Evolutionary conservation across 805 yeast species (phyloP).

Genomic region (Saitoella complicata): DNA sequence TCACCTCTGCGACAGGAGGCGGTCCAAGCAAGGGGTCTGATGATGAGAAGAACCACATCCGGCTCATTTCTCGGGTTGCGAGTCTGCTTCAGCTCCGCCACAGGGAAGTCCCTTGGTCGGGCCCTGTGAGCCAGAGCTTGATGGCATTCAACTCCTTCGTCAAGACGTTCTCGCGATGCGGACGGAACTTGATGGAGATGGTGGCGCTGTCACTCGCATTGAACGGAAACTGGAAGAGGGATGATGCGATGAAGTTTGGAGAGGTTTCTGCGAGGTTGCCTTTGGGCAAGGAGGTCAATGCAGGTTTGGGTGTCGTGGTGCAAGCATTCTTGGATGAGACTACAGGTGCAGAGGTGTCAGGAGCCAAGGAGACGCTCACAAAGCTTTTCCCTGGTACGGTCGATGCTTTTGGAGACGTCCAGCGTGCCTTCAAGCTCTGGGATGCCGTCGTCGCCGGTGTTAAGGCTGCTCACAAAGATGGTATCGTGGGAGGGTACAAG

Average conservation of each 20-base stretch:
- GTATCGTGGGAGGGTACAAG: slow-evolving; percentile 2
- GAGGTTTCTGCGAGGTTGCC: slow-evolving; percentile 36
- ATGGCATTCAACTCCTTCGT: slow-evolving; percentile 52
- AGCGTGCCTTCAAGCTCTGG: slow-evolving; percentile 18
- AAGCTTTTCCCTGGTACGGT: slow-evolving; percentile 16
- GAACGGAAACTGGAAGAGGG: slow-evolving; percentile 43
- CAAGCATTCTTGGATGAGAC: slow-evolving; percentile 35
- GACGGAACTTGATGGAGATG: slow-evolving; percentile 41
- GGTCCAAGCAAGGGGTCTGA: slow-evolving; percentile 1
- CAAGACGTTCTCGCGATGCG: slow-evolving; percentile 32
- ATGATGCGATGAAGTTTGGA: slow-evolving; percentile 41
- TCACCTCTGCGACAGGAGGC: no score
- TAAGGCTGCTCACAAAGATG: slow-evolving; percentile 8
- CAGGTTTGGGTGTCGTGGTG: slow-evolving; percentile 44
- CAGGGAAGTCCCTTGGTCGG: slow-evolving; percentile 40
- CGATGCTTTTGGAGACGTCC: slow-evolving; percentile 14
- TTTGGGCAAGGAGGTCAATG: slow-evolving; percentile 43
- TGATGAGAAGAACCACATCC: slow-evolving; percentile 22
- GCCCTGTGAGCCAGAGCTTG: slow-evolving; percentile 54
- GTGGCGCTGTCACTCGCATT: slow-evolving; percentile 34
- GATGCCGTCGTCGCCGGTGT: slow-evolving; percentile 14
- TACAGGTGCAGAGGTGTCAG: slow-evolving; percentile 5
- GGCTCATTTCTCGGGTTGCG: slow-evolving; percentile 34
- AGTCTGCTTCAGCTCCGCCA: slow-evolving; percentile 33
- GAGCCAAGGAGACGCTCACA: slow-evolving; percentile 9